Base-by-base conservation (phyloP, 768 basidiomycete species). In the Lentinus tigrinus region DNA sequence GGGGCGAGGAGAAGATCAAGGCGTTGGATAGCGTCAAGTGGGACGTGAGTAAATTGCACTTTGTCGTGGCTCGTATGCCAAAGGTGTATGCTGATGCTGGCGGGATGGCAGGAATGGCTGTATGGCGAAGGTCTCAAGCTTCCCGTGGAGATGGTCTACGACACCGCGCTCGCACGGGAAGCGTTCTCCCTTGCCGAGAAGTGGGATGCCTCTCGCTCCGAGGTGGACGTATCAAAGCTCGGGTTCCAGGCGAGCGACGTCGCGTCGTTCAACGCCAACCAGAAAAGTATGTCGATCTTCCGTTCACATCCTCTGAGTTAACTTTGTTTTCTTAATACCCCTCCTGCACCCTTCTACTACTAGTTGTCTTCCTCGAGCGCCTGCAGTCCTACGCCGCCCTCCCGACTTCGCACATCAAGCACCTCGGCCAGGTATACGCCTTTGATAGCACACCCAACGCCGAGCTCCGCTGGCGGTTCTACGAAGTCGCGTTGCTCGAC, bases 281-380 rank as follows among this genome's bases (percentile, higher is more conserved):
- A 95, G 70, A 91, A 84, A 63, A 77, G 91, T 91, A 50, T 61
- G 79, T 73, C 17, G 26, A 28, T 14, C 23, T 9, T 9, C 19
- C 54, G 43, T 43, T 17, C 17, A 42, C 21, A 8, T 13, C 4
- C 10, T 6, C 21, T 23, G 21, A 13, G 0, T 3, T 1, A 31
- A 3, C 39, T 40, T 16, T 16, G n/a, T 23, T 13, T 24, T 8
- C 13, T 11, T 23, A 2, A 19, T 24, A 24, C 23, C 21, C 43
- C 13, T 0, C 43, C 42, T 8, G n/a, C n/a, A 6, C 42, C 66
- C n/a, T n/a, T n/a, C n/a, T n/a, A n/a, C n/a, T n/a, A n/a, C n/a
- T n/a, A 91, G 90, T 91, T 58, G 91, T 87, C 52, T 95, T 96
- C 78, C 82, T 96, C 44, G 89, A 95, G 70, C 84, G 83, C 43